Base-by-base conservation (phyloP, 2,329 filamentous ascomycete species). In the Exophiala sp. region DNA sequence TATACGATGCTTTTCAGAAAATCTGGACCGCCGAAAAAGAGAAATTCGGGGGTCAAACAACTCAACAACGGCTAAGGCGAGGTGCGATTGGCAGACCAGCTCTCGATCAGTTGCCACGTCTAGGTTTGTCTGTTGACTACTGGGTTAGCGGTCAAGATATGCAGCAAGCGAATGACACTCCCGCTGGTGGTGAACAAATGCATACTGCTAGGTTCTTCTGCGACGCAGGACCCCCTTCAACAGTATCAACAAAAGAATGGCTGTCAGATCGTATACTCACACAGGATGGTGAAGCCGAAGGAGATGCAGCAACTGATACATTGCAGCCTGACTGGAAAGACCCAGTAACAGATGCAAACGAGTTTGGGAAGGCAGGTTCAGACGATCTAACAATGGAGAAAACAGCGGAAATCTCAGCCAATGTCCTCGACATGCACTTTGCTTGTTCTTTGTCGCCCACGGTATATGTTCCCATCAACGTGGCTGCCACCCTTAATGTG, bases 231-330 rank as follows among this genome's bases (percentile, higher is more conserved):
- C 72, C 72, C 50, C 74, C 73, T 1, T 71, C 72, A 6, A 67
- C 75, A 34, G 68, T 71, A 12, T 67, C 75, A 16, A 73, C 72
- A 5, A 73, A 73, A 58, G 66, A 74, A 18, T 76, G 74, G 74
- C 62, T 75, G 11, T 67, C 65, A 12, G 59, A 62, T 3, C 67
- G 72, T 11, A 62, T 68, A 7, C 65, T 75, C 20, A 68, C 66
- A 14, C 60, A 62, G 18, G 50, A 62, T 2, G 40, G 62, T 12
- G 60, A 62, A 7, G 60, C 67, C n/a, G 62, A 62, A 20, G 57
- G 69, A n/a, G 67, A 74, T 32, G 71, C 71, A 33, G 72, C 71
- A 68, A 59, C 65, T 14, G 72, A 74, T 21, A 71, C 69, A n/a
- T 67, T 69, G 34, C 53, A 8, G 63, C 69, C 48, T 66, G 69